These are phyloP conservation scores for Globisporangium middletonii DNA, from an alignment of 352 stramenopile species.

Conservation along the genomic window DNA sequence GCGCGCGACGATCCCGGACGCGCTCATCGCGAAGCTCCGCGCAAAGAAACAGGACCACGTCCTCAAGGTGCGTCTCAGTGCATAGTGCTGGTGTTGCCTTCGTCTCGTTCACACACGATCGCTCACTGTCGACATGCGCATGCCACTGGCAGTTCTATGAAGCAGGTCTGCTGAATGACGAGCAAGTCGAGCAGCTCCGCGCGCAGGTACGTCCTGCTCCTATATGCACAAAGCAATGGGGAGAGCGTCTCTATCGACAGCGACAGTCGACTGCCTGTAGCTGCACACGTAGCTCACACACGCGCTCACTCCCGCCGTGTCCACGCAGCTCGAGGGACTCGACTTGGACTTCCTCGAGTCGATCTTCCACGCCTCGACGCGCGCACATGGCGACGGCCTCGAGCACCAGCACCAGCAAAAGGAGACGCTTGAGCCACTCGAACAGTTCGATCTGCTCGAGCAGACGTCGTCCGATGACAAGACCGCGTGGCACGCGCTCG, in stretches of 20 bases:
- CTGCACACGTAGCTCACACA: too few species aligned
- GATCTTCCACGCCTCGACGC: slow-evolving; percentile 60
- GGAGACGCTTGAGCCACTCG: slow-evolving; percentile 49
- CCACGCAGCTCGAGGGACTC: slow-evolving; percentile 44
- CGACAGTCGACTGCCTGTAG: too few species aligned
- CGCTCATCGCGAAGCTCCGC: slow-evolving; percentile 25
- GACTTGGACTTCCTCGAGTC: slow-evolving; percentile 59
- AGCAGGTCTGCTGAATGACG: slow-evolving; percentile 29
- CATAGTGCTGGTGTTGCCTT: too few species aligned
- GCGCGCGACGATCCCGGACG: slow-evolving; percentile 14
- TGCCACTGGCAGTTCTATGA: slow-evolving; percentile 57
- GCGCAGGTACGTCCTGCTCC: slow-evolving; percentile 26
- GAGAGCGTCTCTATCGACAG: too few species aligned
- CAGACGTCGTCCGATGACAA: slow-evolving; percentile 35
- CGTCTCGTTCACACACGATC: too few species aligned
- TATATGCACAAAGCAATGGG: not conserved
- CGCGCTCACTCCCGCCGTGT: not conserved
- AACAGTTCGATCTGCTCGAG: slow-evolving; percentile 56
- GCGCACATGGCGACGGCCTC: slow-evolving; percentile 12
- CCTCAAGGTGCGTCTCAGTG: slow-evolving; percentile 35
- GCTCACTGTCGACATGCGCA: not conserved
- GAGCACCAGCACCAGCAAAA: slow-evolving; percentile 6
- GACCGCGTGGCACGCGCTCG: slow-evolving; percentile 36
- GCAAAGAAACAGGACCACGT: slow-evolving; percentile 60
- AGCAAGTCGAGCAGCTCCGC: slow-evolving; percentile 35